Percentiles rank a stretch among this genome's conserved stretches.
Conservation (phyloP, 2,329 filamentous ascomycete species). For the Xylariaceae sp. region DNA sequence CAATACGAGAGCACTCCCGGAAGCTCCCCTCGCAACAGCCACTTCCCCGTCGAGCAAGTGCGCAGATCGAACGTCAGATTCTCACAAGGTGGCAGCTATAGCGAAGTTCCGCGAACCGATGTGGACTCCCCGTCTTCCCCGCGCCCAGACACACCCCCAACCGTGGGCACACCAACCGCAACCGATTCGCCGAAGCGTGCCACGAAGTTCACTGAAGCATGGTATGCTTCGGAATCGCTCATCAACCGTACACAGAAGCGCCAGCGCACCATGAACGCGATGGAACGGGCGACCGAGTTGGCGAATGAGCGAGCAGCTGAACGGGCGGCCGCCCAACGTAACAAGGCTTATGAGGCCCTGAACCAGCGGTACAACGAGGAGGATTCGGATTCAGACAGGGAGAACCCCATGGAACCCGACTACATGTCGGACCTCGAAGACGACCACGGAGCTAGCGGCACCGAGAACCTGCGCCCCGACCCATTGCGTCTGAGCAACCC, state of each 20-base stretch:
- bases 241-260: slow-evolving; percentile 50
- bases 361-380: slow-evolving; percentile 38
- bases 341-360: slow-evolving; percentile 41
- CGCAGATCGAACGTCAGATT: slow-evolving; percentile 39
- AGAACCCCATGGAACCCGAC: slow-evolving; percentile 29
- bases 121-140: slow-evolving; percentile 25
- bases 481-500: slow-evolving; percentile 49
- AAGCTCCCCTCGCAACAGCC: slow-evolving; percentile 40
- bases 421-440: slow-evolving; percentile 38
- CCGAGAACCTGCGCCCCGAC: slow-evolving; percentile 41
- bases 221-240: slow-evolving; percentile 50
- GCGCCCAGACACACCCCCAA: slow-evolving; percentile 20
- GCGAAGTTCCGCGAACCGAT: slow-evolving; percentile 45
- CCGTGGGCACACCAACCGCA: slow-evolving; percentile 21
- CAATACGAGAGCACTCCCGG: slow-evolving; percentile 48
- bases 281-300: slow-evolving; percentile 22
- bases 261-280: slow-evolving; percentile 40
- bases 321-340: slow-evolving; percentile 19
- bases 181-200: slow-evolving; percentile 35
- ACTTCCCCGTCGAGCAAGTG: slow-evolving; percentile 42
- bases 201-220: slow-evolving; percentile 49
- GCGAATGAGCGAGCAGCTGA: too few relatives aligned
- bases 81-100: slow-evolving; percentile 43
- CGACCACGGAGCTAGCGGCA: slow-evolving; percentile 32
- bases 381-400: slow-evolving; percentile 22